Conservation (phyloP, 257 asterid genomes). For the Capsicum rhomboideum region DNA sequence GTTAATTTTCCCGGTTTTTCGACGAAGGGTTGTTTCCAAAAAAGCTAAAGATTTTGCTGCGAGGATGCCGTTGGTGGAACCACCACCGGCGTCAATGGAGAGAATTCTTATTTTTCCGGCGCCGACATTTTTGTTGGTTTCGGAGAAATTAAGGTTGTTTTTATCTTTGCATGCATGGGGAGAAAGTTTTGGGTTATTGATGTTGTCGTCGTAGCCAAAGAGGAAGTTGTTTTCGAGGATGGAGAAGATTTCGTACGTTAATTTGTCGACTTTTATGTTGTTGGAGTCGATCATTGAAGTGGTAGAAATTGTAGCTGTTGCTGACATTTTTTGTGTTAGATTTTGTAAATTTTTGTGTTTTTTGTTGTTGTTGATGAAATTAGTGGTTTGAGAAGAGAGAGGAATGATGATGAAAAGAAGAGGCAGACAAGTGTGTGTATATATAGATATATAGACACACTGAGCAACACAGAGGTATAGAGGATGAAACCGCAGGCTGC, state of each 20-base stretch:
- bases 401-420: neutral
- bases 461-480: too few species aligned
- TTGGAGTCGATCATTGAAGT: slow-evolving; percentile 22
- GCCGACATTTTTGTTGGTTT: neutral
- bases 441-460: neutral
- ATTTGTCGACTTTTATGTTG: slow-evolving; percentile 28
- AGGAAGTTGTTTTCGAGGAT: slow-evolving; percentile 84
- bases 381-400: neutral
- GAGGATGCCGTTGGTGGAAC: slow-evolving; percentile 48
- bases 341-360: too few species aligned
- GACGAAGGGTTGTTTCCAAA: slow-evolving; percentile 39
- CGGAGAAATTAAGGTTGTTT: neutral
- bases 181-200: neutral
- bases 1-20: slow-evolving; percentile 40
- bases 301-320: slow-evolving; percentile 10
- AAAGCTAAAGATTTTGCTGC: slow-evolving; percentile 54
- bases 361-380: neutral
- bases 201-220: slow-evolving; percentile 28
- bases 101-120: slow-evolving; percentile 57
- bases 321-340: slow-evolving; percentile 10
- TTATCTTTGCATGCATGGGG: neutral
- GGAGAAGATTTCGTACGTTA: slow-evolving; percentile 66
- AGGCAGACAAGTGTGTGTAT: neutral
- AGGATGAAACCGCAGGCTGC: neutral
- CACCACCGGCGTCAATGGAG: slow-evolving; percentile 66